Conservation (phyloP, 306 rosid species). For the Sphenostylis stenocarpa region DNA sequence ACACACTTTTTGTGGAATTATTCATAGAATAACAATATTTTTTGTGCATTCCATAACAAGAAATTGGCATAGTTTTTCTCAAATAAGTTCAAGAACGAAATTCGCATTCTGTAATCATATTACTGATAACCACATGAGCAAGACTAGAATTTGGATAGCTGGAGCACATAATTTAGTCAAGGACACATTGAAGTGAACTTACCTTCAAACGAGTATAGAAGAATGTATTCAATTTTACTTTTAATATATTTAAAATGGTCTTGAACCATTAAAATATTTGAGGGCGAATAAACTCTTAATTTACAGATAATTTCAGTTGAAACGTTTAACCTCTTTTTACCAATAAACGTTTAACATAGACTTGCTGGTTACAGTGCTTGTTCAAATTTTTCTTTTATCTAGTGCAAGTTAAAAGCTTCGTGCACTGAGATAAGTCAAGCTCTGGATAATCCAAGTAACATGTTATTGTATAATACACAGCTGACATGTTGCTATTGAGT, state of each 20-base stretch:
- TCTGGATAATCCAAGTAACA: not conserved
- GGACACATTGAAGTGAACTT: not conserved
- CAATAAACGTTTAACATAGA: not conserved
- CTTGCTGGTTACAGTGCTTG: not conserved
- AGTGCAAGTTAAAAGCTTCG: not conserved
- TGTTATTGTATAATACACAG: not conserved
- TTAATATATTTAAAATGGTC: not conserved
- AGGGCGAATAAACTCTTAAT: not conserved
- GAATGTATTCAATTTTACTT: not conserved
- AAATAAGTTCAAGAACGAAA: not conserved
- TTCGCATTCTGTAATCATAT: not conserved
- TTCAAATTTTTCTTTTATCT: not conserved
- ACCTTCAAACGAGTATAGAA: not conserved
- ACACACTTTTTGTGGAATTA: too few relatives aligned
- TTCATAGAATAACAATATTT: too few relatives aligned
- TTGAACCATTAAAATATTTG: not conserved
- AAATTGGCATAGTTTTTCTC: not conserved
- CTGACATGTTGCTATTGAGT: not conserved
- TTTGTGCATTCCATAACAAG: not conserved
- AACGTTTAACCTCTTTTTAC: not conserved
- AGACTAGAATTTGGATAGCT: not conserved
- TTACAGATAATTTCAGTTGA: not conserved
- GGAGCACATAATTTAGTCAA: not conserved
- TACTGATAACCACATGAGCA: not conserved
- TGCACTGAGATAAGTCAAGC: not conserved